phyloP scores from a whole-genome alignment of 116 monocot genomes.

The Posidonia oceanica region DNA sequence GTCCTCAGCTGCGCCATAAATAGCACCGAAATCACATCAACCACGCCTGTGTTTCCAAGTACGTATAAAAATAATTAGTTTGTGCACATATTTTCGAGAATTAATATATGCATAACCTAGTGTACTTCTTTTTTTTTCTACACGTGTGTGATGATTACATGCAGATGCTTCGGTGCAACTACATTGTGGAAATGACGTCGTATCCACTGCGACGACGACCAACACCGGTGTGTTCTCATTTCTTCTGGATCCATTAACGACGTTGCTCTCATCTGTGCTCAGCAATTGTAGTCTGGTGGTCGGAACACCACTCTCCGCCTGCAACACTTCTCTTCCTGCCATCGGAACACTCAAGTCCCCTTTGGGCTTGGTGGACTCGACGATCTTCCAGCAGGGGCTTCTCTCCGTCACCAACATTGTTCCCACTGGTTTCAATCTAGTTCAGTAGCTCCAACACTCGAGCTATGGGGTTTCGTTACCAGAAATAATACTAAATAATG shows the following conservation, averaged over 20 bases:
- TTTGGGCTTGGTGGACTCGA: conserved; percentile 1
- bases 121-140: too few relatives aligned
- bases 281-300: conserved; percentile 32
- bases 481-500: too few relatives aligned
- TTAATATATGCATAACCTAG: too few relatives aligned
- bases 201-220: conserved; percentile 21
- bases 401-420: conserved; percentile 10
- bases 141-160: not conserved
- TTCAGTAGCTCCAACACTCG: conserved; percentile 3
- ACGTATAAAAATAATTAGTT: not conserved
- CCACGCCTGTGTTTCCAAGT: conserved; percentile 24
- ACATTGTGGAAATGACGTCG: conserved; percentile 10
- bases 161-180: conserved; percentile 32
- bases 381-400: conserved; percentile 2
- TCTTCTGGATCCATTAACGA: conserved; percentile 5
- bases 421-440: conserved; percentile 10
- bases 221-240: conserved; percentile 14
- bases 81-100: too few relatives aligned
- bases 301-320: conserved; percentile 33
- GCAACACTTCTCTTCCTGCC: conserved; percentile 19
- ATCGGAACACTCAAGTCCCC: conserved; percentile 14
- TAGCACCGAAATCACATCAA: not conserved
- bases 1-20: conserved; percentile 16
- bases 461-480: too few relatives aligned
- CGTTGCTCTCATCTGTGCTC: conserved; percentile 18